Evolutionary conservation across 176 grass and related monocot genomes (phyloP), one percentile per base, ranked within the genome.

Genomic region (Thinopyrum elongatum): DNA sequence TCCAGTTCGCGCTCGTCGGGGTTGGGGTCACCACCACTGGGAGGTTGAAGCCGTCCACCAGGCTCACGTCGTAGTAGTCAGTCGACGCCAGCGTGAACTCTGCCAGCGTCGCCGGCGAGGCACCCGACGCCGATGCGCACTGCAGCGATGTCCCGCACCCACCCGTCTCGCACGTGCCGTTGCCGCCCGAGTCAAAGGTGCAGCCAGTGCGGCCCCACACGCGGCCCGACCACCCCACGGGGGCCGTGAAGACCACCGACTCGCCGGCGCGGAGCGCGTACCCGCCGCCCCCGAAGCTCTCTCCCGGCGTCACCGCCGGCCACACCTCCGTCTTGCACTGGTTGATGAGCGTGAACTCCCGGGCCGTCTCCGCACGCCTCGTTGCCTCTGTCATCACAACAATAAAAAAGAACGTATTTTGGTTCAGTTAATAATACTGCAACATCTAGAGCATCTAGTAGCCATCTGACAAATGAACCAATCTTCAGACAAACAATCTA

Each of bases 11-110:
- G 38, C 49, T 86, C 73, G 70, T 12, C 70, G 9, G 15, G 3
- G 71, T 86, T 1, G 91, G 91, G 8, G 30, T 88, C 26, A 98
- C 84, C 65, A 86, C 81, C 6, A 91, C 7, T 8, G 5, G 91
- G 87, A 3, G 77, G 44, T 47, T 47, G 44, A 47, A 47, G 10
- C 96, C 96, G 77, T 98, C 96, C 35, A 98, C 90, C 4, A 98
- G 86, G 78, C 96, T 98, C 59, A 98, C 96, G 89, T 98, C 96
- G 83, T 98, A 98, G 84, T 89, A 98, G 76, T 98, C 96, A 89
- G 76, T 10, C 4, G 83, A 13, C 1, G 80, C 91, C 0, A 98
- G 91, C 27, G 87, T 98, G 78, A 98, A 98, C 86, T 98, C 95
- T 29, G 95, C 93, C 3, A 98, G 90, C 38, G 83, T 92, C 10